phyloP scores from a whole-genome alignment of 2,329 filamentous ascomycete species.

The Sporothrix dimorphospora region DNA sequence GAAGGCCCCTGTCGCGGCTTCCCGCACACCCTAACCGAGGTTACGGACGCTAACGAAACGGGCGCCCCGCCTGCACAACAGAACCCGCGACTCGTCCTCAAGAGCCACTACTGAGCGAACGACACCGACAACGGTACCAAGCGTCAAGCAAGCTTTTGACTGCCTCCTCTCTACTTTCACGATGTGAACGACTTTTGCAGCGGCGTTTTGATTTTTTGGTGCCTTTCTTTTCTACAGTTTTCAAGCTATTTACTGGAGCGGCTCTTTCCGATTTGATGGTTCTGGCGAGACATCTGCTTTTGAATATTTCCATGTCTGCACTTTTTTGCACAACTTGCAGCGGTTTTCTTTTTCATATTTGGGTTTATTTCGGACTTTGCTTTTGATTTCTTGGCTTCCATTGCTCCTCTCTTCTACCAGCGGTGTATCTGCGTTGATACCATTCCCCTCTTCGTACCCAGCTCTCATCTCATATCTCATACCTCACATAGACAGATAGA shows the following conservation, averaged over 20 bases:
- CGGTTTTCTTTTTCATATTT: not conserved
- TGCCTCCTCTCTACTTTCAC: not conserved
- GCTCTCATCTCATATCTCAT: not conserved
- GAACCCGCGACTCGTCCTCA: conserved; percentile 24
- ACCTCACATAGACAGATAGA: not conserved
- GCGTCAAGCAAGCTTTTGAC: not conserved
- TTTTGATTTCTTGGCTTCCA: not conserved
- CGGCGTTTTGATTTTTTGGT: not conserved
- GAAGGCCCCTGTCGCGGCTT: not conserved
- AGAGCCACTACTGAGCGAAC: conserved; percentile 28
- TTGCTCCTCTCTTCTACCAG: not conserved
- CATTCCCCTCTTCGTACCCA: not conserved
- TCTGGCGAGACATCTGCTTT: not conserved
- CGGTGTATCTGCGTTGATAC: not conserved
- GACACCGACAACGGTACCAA: not conserved
- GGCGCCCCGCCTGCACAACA: conserved; percentile 8
- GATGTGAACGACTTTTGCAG: conserved; percentile 9
- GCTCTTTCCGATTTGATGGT: not conserved
- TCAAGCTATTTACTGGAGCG: not conserved
- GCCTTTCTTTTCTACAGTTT: not conserved
- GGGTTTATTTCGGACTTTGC: not conserved
- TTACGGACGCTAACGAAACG: conserved; percentile 27
- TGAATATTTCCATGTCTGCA: not conserved
- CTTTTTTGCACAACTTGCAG: not conserved
- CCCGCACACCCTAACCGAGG: conserved; percentile 28